These are phyloP conservation scores for Vitis labrusca DNA, from an alignment of 164 flowering plant genomes.

Conservation along the genomic window DNA sequence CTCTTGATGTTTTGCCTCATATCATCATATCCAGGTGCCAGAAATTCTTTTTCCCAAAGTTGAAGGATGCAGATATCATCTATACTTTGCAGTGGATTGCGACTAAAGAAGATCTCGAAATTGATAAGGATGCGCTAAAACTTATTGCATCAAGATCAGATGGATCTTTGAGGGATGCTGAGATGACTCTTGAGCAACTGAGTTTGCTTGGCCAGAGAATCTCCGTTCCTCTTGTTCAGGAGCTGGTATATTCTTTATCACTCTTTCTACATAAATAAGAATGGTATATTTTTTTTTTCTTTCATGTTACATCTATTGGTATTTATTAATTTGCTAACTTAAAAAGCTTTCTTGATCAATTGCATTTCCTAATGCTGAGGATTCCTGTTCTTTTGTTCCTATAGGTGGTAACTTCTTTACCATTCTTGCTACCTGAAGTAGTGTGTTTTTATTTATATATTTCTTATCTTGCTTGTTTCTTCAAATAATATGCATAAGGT, in stretches of 20 bases:
- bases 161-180: conserved; percentile 97
- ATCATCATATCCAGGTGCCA: conserved; percentile 91
- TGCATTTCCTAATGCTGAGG: neutral
- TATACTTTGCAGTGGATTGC: conserved; percentile 86
- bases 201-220: conserved; percentile 94
- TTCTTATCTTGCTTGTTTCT: neutral
- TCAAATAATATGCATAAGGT: neutral
- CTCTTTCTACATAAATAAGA: neutral
- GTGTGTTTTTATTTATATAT: neutral
- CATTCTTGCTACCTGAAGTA: neutral
- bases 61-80: conserved; percentile 91
- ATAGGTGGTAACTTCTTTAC: neutral
- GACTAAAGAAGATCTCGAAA: conserved; percentile 74
- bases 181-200: conserved; percentile 98
- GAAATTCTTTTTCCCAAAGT: conserved; percentile 93
- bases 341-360: neutral
- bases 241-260: conserved; percentile 61
- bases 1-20: conserved; percentile 90
- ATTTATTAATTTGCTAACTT: neutral
- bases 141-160: conserved; percentile 94
- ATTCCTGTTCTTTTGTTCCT: neutral
- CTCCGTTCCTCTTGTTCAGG: conserved; percentile 84
- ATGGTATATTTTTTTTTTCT: neutral
- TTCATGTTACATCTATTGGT: neutral
- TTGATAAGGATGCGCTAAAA: conserved; percentile 87